phyloP scores from a whole-genome alignment of 768 basidiomycete genomes.

The Pulveroboletus sp. region DNA sequence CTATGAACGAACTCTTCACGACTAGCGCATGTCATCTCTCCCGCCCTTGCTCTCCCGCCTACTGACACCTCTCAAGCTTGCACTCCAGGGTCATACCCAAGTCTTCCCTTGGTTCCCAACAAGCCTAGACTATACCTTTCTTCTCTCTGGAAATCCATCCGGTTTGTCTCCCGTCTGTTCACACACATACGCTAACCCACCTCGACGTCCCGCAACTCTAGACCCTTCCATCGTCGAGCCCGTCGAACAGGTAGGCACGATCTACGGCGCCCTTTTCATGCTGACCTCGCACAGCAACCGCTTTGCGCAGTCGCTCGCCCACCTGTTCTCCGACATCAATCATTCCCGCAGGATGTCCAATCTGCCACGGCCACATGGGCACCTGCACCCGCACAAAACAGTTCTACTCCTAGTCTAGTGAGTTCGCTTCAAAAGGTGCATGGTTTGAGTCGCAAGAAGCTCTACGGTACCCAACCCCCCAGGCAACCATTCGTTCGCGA shows the following conservation, averaged over 20 bases:
- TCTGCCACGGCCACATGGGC: slow-evolving; percentile 9
- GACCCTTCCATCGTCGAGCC: slow-evolving; percentile 7
- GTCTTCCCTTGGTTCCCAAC: slow-evolving; percentile 39
- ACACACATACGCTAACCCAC: neutral
- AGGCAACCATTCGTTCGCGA: slow-evolving; percentile 52
- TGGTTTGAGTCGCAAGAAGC: slow-evolving; percentile 66
- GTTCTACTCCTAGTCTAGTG: slow-evolving; percentile 48
- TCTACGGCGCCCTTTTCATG: neutral
- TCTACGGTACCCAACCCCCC: slow-evolving; percentile 49
- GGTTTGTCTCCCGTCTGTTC: slow-evolving; percentile 10
- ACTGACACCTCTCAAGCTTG: slow-evolving; percentile 16
- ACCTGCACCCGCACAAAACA: slow-evolving; percentile 15
- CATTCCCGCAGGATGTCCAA: slow-evolving; percentile 26
- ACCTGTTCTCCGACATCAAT: slow-evolving; percentile 25
- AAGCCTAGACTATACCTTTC: slow-evolving; percentile 36
- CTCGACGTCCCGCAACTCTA: slow-evolving; percentile 2
- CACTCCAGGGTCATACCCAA: slow-evolving; percentile 20
- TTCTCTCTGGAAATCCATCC: slow-evolving; percentile 39
- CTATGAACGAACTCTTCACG: slow-evolving; percentile 45
- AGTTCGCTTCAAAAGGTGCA: slow-evolving; percentile 61
- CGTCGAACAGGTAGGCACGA: slow-evolving; percentile 11
- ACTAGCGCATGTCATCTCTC: slow-evolving; percentile 34
- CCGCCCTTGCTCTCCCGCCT: neutral
- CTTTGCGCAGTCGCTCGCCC: slow-evolving; percentile 9
- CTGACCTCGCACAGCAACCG: slow-evolving; percentile 10